These are phyloP conservation scores for Glycine soja DNA, from an alignment of 306 rosid genomes.

Conservation along the genomic window DNA sequence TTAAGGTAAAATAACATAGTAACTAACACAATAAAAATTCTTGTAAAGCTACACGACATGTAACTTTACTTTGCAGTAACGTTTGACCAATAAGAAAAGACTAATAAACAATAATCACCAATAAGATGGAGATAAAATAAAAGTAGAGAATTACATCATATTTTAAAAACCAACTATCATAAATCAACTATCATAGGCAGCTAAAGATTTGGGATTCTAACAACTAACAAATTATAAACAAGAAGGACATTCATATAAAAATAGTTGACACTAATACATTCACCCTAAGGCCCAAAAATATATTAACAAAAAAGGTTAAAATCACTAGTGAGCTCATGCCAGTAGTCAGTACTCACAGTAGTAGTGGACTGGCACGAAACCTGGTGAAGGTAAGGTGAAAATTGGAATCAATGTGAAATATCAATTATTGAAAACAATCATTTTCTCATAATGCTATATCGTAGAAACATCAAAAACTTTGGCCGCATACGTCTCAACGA, in stretches of 20 bases:
- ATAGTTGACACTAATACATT: no score
- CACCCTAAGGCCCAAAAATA: no score
- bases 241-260: neutral
- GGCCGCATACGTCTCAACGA: neutral
- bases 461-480: neutral
- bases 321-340: no score
- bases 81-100: slow-evolving; percentile 49
- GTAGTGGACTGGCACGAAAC: no score
- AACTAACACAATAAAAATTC: no score
- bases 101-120: slow-evolving; percentile 13
- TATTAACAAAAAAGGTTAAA: no score
- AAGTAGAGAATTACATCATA: neutral
- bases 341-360: no score
- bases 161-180: neutral
- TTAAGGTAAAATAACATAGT: no score
- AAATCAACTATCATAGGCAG: neutral
- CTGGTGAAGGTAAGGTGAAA: no score
- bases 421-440: neutral
- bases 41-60: slow-evolving; percentile 2
- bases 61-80: slow-evolving; percentile 52
- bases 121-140: neutral
- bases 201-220: slow-evolving; percentile 29
- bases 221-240: slow-evolving; percentile 37
- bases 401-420: neutral
- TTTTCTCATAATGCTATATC: neutral